These are phyloP conservation scores for Chrysanthemum lavandulifolium DNA, from an alignment of 129 eudicot genomes.

Conservation along the genomic window DNA sequence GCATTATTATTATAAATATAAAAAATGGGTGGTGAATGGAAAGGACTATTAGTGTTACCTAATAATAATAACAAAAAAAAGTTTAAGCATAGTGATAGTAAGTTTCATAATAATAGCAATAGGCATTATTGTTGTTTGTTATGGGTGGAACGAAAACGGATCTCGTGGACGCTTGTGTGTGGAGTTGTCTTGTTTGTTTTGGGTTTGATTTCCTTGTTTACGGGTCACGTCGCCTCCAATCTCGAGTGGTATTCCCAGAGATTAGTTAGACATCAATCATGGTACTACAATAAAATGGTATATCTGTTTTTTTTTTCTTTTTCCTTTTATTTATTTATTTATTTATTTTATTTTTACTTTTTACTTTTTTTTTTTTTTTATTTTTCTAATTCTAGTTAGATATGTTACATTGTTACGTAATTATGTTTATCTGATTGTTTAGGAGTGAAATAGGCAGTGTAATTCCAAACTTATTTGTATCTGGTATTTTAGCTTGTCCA, in stretches of 20 bases:
- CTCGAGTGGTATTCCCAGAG: constrained; percentile 42
- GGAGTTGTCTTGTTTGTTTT: constrained; percentile 43
- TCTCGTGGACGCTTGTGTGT: constrained; percentile 69
- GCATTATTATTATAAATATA: too few relatives aligned
- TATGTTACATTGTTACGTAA: neutral
- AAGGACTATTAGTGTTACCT: constrained; percentile 26
- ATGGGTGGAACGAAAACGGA: constrained; percentile 43
- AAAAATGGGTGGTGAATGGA: constrained; percentile 12
- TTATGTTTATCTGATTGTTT: constrained; percentile 4
- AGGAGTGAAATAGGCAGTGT: neutral
- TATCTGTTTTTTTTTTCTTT: neutral
- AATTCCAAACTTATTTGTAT: constrained; percentile 11
- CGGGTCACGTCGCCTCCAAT: constrained; percentile 38
- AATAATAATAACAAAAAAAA: constrained; percentile 25
- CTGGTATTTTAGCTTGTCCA: constrained; percentile 3
- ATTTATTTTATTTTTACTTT: too few relatives aligned
- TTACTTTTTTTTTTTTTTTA: too few relatives aligned
- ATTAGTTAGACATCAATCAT: constrained; percentile 41
- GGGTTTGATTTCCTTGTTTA: constrained; percentile 34
- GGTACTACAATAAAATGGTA: constrained; percentile 54
- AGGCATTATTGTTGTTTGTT: constrained; percentile 29
- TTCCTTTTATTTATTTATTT: too few relatives aligned
- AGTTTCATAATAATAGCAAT: constrained; percentile 14
- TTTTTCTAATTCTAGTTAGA: too few relatives aligned
- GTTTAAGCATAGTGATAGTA: constrained; percentile 25